Evolutionary conservation across 1,284 basidiomycete genomes (phyloP).

Genomic region (Psilocybe mexicana): DNA sequence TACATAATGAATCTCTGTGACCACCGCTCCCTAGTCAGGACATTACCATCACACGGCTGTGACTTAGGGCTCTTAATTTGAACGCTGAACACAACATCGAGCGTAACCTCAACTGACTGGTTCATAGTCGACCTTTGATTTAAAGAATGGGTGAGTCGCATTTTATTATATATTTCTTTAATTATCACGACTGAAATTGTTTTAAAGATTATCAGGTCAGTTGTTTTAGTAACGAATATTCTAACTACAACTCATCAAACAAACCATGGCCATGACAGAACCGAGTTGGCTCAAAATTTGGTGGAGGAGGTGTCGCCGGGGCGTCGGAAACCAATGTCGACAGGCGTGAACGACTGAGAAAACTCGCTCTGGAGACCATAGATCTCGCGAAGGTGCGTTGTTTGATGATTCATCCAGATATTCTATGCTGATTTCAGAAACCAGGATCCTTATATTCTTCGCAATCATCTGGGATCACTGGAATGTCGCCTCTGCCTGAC

Average conservation of each 20-base stretch:
- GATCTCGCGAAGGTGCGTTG: conserved; percentile 84
- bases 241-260: background rate
- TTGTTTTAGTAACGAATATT: background rate
- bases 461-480: conserved; percentile 95
- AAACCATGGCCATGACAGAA: conserved; percentile 52
- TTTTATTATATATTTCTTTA: background rate
- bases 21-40: background rate
- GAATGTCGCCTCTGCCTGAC: conserved; percentile 99
- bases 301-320: conserved; percentile 91
- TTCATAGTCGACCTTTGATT: background rate
- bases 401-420: background rate
- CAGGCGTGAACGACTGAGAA: conserved; percentile 90
- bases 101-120: background rate
- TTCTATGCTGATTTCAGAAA: background rate
- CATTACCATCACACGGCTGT: too few relatives aligned
- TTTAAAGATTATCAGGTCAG: conserved; percentile 48
- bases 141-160: conserved; percentile 14
- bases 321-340: conserved; percentile 95
- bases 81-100: background rate
- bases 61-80: too few relatives aligned
- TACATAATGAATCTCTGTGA: conserved; percentile 22
- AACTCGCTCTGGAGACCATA: conserved; percentile 95
- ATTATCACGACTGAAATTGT: conserved; percentile 3
- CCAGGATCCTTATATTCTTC: conserved; percentile 97
- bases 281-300: conserved; percentile 94